Percentiles rank a stretch among this genome's conserved stretches.
phyloP scores from a whole-genome alignment of 495 filamentous ascomycete species.

The Aspergillus egyptiacus region DNA sequence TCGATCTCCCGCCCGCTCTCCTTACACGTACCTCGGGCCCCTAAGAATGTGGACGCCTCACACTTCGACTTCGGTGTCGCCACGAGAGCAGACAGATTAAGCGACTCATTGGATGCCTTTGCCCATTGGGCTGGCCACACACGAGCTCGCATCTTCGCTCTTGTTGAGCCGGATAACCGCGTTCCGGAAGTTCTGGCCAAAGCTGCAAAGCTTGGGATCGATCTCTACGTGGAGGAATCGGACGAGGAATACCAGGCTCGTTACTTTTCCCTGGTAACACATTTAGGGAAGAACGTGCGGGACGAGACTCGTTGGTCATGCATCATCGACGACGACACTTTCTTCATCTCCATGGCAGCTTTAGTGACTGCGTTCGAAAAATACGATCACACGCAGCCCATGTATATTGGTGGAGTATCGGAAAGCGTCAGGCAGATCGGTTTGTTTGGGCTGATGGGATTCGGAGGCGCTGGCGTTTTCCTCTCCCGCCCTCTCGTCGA shows the following conservation, averaged over 20 bases:
- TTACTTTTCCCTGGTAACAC: slow-evolving; percentile 54
- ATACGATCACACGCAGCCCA: slow-evolving; percentile 42
- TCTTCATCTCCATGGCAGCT: slow-evolving; percentile 49
- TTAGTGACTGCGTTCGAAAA: slow-evolving; percentile 41
- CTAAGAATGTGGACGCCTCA: slow-evolving; percentile 42
- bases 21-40: slow-evolving; percentile 28
- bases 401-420: slow-evolving; percentile 54
- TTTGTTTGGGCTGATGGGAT: slow-evolving; percentile 47
- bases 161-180: slow-evolving; percentile 45
- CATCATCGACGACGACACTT: slow-evolving; percentile 67
- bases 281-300: slow-evolving; percentile 42
- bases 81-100: slow-evolving; percentile 50
- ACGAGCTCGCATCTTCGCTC: slow-evolving; percentile 48
- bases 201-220: slow-evolving; percentile 41
- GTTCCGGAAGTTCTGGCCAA: slow-evolving; percentile 29
- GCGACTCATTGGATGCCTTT: slow-evolving; percentile 50
- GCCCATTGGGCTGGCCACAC: slow-evolving; percentile 57
- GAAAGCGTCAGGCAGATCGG: slow-evolving; percentile 47
- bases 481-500: slow-evolving; percentile 46
- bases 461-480: slow-evolving; percentile 58
- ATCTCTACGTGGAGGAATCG: slow-evolving; percentile 47
- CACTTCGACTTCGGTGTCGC: slow-evolving; percentile 57
- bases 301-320: slow-evolving; percentile 51
- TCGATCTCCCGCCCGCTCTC: slow-evolving; percentile 29
- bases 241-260: slow-evolving; percentile 46